Evolutionary conservation across 2,329 filamentous ascomycete genomes (phyloP).

Genomic region (Aspergillus spinulosporus): DNA sequence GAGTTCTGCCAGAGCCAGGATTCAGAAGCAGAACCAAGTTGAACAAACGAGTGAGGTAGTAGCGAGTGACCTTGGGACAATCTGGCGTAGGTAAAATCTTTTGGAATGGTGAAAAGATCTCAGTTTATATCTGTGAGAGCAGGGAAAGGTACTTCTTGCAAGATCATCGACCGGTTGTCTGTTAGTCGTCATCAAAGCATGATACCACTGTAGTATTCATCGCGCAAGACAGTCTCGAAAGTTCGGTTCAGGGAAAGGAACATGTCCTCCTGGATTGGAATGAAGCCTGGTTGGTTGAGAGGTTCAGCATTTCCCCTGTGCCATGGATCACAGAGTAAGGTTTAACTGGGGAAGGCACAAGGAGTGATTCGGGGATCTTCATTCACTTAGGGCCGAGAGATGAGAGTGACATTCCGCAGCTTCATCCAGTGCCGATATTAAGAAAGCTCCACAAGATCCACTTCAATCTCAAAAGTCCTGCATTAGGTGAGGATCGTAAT

Average conservation of each 20-base stretch:
- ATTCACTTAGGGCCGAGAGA: conserved; percentile 4
- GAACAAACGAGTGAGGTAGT: conserved; percentile 24
- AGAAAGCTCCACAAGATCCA: conserved; percentile 16
- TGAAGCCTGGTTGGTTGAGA: conserved; percentile 19
- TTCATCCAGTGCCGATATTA: conserved; percentile 24
- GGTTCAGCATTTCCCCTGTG: conserved; percentile 6
- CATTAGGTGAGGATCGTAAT: background rate
- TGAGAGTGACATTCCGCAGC: conserved; percentile 32
- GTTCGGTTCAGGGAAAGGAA: conserved; percentile 15
- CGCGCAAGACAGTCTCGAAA: background rate
- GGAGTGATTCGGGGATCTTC: conserved; percentile 7
- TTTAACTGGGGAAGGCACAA: conserved; percentile 9
- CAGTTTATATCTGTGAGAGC: conserved; percentile 30
- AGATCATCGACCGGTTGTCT: background rate
- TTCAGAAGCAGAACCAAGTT: conserved; percentile 15
- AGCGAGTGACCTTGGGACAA: conserved; percentile 3
- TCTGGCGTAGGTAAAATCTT: conserved; percentile 22
- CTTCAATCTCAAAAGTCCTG: conserved; percentile 9
- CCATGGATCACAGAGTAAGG: conserved; percentile 23
- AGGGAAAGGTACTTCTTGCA: conserved; percentile 17
- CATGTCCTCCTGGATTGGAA: conserved; percentile 7
- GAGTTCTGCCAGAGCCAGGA: conserved; percentile 15
- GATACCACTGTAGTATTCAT: conserved; percentile 33
- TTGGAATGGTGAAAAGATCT: conserved; percentile 9
- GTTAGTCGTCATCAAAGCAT: conserved; percentile 22